phyloP scores from a whole-genome alignment of 306 rosid species.

The Delonix regia region DNA sequence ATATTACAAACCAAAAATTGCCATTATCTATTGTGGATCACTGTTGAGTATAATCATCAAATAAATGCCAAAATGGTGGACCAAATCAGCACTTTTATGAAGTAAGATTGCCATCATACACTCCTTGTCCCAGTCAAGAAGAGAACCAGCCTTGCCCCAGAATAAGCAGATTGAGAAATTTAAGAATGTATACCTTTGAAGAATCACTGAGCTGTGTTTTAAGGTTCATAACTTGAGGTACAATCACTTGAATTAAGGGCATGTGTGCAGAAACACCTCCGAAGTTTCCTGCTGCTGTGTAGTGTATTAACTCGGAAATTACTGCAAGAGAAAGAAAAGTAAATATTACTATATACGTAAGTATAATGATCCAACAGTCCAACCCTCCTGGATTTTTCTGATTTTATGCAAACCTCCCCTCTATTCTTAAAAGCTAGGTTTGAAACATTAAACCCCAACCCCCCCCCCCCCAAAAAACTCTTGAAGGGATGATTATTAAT shows the following conservation, averaged over 20 bases:
- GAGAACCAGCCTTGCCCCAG: conserved; percentile 12
- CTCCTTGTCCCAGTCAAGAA: conserved; percentile 3
- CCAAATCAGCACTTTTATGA: conserved; percentile 3
- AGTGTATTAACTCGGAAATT: conserved; percentile 95
- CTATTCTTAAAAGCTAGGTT: too few relatives aligned
- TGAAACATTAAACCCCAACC: too few relatives aligned
- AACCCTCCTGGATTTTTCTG: neutral
- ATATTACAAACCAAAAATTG: neutral
- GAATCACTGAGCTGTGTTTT: conserved; percentile 92
- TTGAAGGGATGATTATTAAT: neutral
- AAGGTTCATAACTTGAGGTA: conserved; percentile 92
- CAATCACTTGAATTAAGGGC: conserved; percentile 96
- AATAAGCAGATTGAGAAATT: conserved; percentile 28
- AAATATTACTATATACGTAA: neutral
- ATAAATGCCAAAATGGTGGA: conserved; percentile 18
- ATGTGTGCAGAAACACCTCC: conserved; percentile 74
- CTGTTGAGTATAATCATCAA: conserved; percentile 3
- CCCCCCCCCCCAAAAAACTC: too few relatives aligned
- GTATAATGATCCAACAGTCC: neutral
- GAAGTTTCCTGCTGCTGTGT: conserved; percentile 71
- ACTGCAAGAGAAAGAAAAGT: conserved; percentile 58
- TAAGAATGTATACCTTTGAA: conserved; percentile 68
- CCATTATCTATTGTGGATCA: conserved; percentile 1
- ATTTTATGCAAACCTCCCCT: neutral
- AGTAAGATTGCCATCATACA: neutral